Evolutionary conservation across 2,329 filamentous ascomycete genomes (phyloP).

Genomic region (Fusarium tanahbumbuense): DNA sequence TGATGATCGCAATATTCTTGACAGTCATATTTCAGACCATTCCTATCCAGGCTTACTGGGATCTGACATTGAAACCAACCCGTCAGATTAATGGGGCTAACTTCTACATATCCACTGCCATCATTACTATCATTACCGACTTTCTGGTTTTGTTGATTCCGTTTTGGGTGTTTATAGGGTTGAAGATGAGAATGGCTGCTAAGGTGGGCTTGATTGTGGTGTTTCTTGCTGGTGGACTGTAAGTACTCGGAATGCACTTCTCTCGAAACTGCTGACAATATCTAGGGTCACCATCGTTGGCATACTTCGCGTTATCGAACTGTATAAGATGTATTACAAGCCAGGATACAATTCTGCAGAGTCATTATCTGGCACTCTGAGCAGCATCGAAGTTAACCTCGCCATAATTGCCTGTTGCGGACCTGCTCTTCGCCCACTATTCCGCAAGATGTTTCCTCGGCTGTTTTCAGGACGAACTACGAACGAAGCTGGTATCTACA

Average conservation of each 20-base stretch:
- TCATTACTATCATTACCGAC: conserved; percentile 57
- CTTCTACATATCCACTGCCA: conserved; percentile 52
- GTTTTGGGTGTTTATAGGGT: conserved; percentile 54
- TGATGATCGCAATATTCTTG: conserved; percentile 52
- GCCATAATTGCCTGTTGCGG: conserved; percentile 53
- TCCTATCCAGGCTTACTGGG: conserved; percentile 52
- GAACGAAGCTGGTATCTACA: conserved; percentile 1
- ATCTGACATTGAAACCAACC: conserved; percentile 26
- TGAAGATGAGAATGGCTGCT: conserved; percentile 52
- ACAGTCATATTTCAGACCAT: conserved; percentile 55
- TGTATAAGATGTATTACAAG: conserved; percentile 34
- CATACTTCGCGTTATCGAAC: conserved; percentile 49
- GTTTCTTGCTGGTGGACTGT: conserved; percentile 55
- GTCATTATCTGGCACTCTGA: conserved; percentile 48
- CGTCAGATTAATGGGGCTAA: conserved; percentile 47
- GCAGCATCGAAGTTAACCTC: conserved; percentile 52
- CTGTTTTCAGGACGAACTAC: conserved; percentile 23
- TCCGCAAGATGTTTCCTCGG: conserved; percentile 40
- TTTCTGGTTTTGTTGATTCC: conserved; percentile 55
- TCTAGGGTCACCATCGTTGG: conserved; percentile 50
- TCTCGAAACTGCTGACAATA: fast-evolving
- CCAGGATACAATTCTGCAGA: conserved; percentile 42
- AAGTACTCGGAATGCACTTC: conserved; percentile 27
- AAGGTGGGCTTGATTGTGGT: conserved; percentile 55
- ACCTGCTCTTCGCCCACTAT: conserved; percentile 42